phyloP scores from a whole-genome alignment of 805 yeast genomes.

The Cyberlindnera mycetangii region DNA sequence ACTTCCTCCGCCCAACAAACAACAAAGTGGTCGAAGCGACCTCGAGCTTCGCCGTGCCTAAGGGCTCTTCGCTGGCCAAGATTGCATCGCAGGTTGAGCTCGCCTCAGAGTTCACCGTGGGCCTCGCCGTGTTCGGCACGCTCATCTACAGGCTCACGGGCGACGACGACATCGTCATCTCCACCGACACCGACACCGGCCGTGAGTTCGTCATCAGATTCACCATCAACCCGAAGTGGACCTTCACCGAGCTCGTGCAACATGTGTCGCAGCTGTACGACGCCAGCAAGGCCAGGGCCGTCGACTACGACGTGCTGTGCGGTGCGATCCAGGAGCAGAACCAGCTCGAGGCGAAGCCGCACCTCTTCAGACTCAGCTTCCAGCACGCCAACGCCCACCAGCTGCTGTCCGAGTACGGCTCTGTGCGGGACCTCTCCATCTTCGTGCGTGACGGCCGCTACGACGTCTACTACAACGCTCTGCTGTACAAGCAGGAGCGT shows the following conservation, averaged over 20 bases:
- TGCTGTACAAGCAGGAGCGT: constrained; percentile 70
- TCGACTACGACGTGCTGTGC: constrained; percentile 57
- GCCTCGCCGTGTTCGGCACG: constrained; percentile 65
- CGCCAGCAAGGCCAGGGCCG: constrained; percentile 29
- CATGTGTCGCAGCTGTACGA: constrained; percentile 42
- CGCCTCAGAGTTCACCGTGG: constrained; percentile 43
- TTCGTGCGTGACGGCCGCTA: constrained; percentile 39
- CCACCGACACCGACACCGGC: constrained; percentile 50
- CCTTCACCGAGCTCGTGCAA: constrained; percentile 52
- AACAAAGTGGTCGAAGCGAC: constrained; percentile 66
- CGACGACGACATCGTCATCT: constrained; percentile 89
- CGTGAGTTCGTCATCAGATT: constrained; percentile 63
- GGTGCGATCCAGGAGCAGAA: constrained; percentile 45
- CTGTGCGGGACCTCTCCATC: constrained; percentile 63
- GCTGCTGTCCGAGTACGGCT: constrained; percentile 38
- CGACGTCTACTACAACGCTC: constrained; percentile 65
- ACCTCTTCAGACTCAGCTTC: constrained; percentile 55
- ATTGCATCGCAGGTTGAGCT: constrained; percentile 23
- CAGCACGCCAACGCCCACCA: constrained; percentile 39
- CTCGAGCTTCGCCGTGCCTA: constrained; percentile 35
- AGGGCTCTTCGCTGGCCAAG: constrained; percentile 24
- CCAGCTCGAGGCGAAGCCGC: constrained; percentile 56
- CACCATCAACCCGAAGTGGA: constrained; percentile 48
- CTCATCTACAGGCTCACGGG: constrained; percentile 82
- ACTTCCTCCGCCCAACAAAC: constrained; percentile 73